These are phyloP conservation scores for Globisporangium heterothallicum DNA, from an alignment of 352 stramenopile species.

Conservation along the genomic window DNA sequence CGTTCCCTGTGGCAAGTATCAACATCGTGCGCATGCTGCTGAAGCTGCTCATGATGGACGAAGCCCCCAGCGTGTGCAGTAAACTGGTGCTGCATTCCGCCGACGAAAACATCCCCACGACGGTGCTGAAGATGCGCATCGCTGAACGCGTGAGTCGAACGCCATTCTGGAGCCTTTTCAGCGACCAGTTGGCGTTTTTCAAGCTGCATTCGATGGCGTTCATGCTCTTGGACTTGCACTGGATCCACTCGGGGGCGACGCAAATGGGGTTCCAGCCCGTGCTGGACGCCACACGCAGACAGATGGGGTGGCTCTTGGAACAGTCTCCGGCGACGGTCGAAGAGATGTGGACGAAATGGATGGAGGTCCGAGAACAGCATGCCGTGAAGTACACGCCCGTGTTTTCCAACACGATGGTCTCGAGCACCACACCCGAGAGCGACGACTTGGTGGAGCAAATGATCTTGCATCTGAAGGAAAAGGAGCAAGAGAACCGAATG, in stretches of 20 bases:
- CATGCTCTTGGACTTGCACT: constrained; percentile 80
- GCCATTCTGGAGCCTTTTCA: constrained; percentile 79
- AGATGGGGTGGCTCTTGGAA: constrained; percentile 81
- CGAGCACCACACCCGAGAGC: constrained; percentile 2
- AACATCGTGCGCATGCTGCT: constrained; percentile 87
- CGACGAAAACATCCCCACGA: constrained; percentile 24
- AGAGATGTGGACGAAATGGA: constrained; percentile 83
- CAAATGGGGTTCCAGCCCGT: constrained; percentile 84
- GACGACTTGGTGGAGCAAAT: constrained; percentile 17
- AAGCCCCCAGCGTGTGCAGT: constrained; percentile 55
- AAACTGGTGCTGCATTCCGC: constrained; percentile 66
- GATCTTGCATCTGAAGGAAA: constrained; percentile 12
- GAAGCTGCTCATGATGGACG: constrained; percentile 78
- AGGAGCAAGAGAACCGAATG: not conserved
- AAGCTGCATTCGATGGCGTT: constrained; percentile 84
- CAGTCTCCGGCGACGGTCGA: constrained; percentile 65
- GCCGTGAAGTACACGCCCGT: constrained; percentile 43
- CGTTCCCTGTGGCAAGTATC: constrained; percentile 78
- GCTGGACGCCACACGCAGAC: constrained; percentile 64
- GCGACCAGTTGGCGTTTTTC: constrained; percentile 57
- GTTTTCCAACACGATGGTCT: constrained; percentile 10
- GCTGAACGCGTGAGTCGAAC: constrained; percentile 76
- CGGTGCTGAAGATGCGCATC: constrained; percentile 67
- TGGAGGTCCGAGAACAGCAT: constrained; percentile 72
- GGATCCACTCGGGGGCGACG: constrained; percentile 70